A percentile compares a stretch with the other conserved stretches of the same genome.
Conservation (phyloP, 441 rosid genomes). For the Adansonia madagascariensis region DNA sequence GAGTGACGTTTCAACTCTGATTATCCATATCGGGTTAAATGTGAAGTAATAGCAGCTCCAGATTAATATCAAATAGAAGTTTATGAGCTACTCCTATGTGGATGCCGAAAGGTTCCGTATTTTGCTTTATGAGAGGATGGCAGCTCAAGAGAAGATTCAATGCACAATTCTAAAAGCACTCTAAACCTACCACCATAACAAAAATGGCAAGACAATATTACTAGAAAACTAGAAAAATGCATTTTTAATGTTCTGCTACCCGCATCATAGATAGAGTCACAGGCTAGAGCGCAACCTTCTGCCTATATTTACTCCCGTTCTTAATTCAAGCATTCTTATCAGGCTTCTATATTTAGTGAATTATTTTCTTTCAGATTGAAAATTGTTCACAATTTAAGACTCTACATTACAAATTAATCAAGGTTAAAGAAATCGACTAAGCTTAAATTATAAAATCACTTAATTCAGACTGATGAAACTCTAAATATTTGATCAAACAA, state of each 20-base stretch:
- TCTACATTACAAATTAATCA: not conserved
- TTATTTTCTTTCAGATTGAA: not conserved
- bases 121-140: not conserved
- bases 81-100: not conserved
- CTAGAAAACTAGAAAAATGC: not conserved
- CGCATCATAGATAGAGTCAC: not conserved
- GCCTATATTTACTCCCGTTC: not conserved
- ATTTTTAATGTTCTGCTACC: not conserved
- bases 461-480: not conserved
- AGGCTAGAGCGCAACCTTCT: not conserved
- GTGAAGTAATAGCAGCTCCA: not conserved
- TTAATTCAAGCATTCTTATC: not conserved
- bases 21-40: too few relatives aligned
- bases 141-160: not conserved
- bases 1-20: not conserved
- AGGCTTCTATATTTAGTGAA: not conserved
- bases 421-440: not conserved
- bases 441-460: not conserved
- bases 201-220: not conserved
- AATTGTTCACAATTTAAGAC: not conserved
- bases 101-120: not conserved
- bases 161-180: not conserved
- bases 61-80: not conserved
- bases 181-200: slow-evolving; percentile 2
- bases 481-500: not conserved